phyloP scores from a whole-genome alignment of 1,139 yeast genomes.

The Hanseniaspora uvarum region DNA sequence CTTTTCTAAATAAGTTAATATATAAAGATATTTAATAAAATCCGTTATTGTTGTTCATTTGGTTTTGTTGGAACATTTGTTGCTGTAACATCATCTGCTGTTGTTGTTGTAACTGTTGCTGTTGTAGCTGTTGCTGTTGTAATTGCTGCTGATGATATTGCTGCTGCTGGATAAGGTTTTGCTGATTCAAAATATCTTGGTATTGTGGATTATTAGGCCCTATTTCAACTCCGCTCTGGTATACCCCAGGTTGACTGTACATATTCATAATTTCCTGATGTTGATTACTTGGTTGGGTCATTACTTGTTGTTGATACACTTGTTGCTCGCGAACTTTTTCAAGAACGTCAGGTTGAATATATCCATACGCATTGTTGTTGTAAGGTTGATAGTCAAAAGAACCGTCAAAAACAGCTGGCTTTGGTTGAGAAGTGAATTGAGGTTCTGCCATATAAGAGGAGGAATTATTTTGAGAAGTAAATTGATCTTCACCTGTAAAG shows the following conservation, averaged over 20 bases:
- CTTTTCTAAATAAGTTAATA: constrained; percentile 27
- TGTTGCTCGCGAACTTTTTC: constrained; percentile 19
- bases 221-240: constrained; percentile 28
- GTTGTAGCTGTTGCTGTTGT: constrained; percentile 28
- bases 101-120: constrained; percentile 27
- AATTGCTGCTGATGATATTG: constrained; percentile 28
- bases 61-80: constrained; percentile 20
- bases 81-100: constrained; percentile 23
- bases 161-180: constrained; percentile 24
- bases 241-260: constrained; percentile 25
- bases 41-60: not conserved
- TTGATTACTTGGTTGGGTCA: constrained; percentile 20
- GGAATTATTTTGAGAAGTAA: not conserved
- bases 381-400: constrained; percentile 26
- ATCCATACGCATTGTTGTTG: constrained; percentile 27
- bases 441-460: not conserved
- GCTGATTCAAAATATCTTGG: constrained; percentile 34
- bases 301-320: constrained; percentile 22
- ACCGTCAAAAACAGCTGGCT: constrained; percentile 31
- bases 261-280: constrained; percentile 23
- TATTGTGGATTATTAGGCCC: constrained; percentile 29
- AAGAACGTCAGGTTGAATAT: constrained; percentile 23
- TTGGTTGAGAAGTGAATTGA: not conserved
- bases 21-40: not conserved
- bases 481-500: not conserved